Evolutionary conservation across 768 basidiomycete species (phyloP), one percentile per base, ranked within the genome.

Genomic region (Russula sp.): DNA sequence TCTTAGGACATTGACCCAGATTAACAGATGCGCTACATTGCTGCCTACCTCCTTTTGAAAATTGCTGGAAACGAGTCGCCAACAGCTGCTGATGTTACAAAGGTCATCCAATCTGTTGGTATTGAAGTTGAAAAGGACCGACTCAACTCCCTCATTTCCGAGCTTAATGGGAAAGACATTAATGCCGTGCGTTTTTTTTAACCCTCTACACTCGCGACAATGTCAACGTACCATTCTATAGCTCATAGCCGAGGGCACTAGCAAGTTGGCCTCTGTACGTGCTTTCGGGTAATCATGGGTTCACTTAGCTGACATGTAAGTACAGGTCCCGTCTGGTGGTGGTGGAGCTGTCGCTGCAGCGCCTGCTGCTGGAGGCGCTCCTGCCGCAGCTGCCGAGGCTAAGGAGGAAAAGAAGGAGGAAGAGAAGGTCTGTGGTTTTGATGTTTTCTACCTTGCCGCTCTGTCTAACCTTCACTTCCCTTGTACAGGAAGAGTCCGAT

Each of bases 31-130:
- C 90, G 90, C 78, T 80, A 94, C 75, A 80, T 98, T 77, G 95
- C 94, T 79, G 92, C 94, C 70, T 98, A 97, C 83, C 87, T 99
- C 65, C 93, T 99, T 76, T 94, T 98, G 79, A 89, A 90, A 77
- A 84, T 86, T 75, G 97, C 94, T 70, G 97, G 97, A 61, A 98
- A 98, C 74, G 79, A 87, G 72, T 84, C 83, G 67, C 95, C 97
- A 68, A 86, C 88, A 65, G 91, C 90, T 60, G 83, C 73, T 52
- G 95, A 98, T 75, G 82, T 99, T 80, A 93, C 87, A 80, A 87
- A 87, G 72, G 85, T 98, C 73, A 87, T 99, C 71, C 77, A 72
- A 60, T 80, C 88, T 67, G 97, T 93, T 72, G 93, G 92, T 72
- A 88, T 97, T 71, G 93, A 96, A 75, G 82, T 86, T 51, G 94